These are phyloP conservation scores for Sordariomycetes sp. DNA, from an alignment of 2,329 filamentous ascomycete genomes.

Conservation along the genomic window DNA sequence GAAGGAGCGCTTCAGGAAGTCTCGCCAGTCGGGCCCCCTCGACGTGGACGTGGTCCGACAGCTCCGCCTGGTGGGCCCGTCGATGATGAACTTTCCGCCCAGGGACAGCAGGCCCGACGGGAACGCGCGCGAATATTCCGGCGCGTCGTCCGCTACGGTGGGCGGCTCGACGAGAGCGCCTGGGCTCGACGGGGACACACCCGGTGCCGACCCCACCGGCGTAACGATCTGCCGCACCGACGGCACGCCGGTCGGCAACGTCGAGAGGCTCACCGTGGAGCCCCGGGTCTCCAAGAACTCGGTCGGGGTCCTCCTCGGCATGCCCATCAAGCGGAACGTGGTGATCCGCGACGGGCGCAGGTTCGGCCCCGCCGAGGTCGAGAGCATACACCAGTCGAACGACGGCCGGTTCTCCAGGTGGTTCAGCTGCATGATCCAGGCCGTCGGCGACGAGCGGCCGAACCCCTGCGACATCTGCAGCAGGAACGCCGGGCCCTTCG, in stretches of 20 bases:
- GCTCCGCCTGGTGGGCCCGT: background rate
- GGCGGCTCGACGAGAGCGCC: background rate
- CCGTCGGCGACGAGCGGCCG: constrained; percentile 29
- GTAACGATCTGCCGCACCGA: background rate
- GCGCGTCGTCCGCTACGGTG: background rate
- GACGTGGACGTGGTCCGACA: background rate
- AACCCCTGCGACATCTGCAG: constrained; percentile 29
- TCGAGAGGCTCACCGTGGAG: background rate
- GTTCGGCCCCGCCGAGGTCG: constrained; percentile 26
- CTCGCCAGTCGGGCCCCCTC: background rate
- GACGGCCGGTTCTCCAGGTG: constrained; percentile 14
- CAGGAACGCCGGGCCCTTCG: constrained; percentile 30
- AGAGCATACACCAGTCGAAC: constrained; percentile 23
- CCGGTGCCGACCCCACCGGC: background rate
- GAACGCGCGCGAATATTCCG: background rate
- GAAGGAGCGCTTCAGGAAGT: constrained; percentile 2
- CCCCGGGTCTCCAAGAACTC: background rate
- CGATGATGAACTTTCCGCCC: background rate
- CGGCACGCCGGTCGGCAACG: background rate
- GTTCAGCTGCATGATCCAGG: constrained; percentile 38
- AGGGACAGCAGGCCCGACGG: background rate
- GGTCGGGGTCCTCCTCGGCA: constrained; percentile 16
- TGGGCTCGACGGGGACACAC: background rate
- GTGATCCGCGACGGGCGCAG: constrained; percentile 29
- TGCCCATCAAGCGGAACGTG: constrained; percentile 26